Base-by-base conservation (phyloP, 371 early-diverging fungal genomes). In the Choanephora cucurbitarum region DNA sequence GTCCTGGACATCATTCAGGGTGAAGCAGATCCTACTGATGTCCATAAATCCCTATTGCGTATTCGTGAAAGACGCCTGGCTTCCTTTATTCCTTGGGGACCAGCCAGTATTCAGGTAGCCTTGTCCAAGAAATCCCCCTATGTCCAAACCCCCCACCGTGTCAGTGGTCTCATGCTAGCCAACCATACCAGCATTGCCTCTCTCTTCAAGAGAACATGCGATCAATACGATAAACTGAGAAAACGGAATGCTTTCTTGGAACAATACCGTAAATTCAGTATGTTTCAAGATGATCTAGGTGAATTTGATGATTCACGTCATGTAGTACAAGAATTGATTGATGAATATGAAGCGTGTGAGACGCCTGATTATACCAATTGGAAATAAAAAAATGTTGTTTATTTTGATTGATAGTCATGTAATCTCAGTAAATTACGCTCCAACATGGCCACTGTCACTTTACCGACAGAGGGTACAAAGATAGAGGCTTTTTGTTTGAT, bases 11-110 rank as follows among this genome's bases (percentile, higher is more conserved):
- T 98, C 48, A 97, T 98, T 67, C 98, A 97, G 69, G 98, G 98
- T 14, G 98, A 98, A 58, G 97, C 88, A 11, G 98, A 98, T 66
- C 97, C 98, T 10, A 96, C 97, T 0, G 99, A 98, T 66, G 98
- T 94, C 73, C 98, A 98, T 74, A 98, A 99, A 77, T 94, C 97
- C 18, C 75, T 99, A 44, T 72, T 98, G 61, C 86, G 99, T 37
- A 93, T 99, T 56, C 87, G 96, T 24, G 99, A 99, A 70, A 86
- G 95, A 48, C 81, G 94, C 22, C 69, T 97, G 32, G 95, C 97
- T 8, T 91, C 93, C 59, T 99, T 99, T 72, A 98, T 99, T 50
- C 99, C 99, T 21, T 99, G 99, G 99, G 98, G 98, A n/a, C 99
- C 99, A 11, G 96, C 99, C 3, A 93, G 91, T 61, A 97, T 99